Percentiles rank a stretch among this genome's conserved stretches.
phyloP scores from a whole-genome alignment of 2,329 filamentous ascomycete species.

The Xylariaceae sp. region DNA sequence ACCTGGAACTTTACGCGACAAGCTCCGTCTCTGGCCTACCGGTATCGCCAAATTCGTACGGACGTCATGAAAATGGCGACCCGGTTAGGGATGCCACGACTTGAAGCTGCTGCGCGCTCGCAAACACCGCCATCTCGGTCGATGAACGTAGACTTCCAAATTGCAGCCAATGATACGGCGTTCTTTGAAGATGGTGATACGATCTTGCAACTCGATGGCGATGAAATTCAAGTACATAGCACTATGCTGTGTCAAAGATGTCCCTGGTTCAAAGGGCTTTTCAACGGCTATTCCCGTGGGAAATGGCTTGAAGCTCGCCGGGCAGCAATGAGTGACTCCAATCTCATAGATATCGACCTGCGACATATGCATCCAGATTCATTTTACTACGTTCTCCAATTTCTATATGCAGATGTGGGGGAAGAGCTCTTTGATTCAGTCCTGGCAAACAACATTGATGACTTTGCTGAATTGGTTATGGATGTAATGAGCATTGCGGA shows the following conservation, averaged over 20 bases:
- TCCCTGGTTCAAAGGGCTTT: conserved; percentile 87
- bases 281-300: conserved; percentile 79
- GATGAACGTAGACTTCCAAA: conserved; percentile 63
- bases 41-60: conserved; percentile 72
- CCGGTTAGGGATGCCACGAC: conserved; percentile 59
- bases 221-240: conserved; percentile 70
- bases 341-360: conserved; percentile 67
- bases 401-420: conserved; percentile 79
- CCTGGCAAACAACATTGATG: conserved; percentile 64
- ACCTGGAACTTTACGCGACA: conserved; percentile 78
- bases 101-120: conserved; percentile 72
- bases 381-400: conserved; percentile 72
- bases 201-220: conserved; percentile 69
- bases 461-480: conserved; percentile 82
- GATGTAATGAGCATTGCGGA: conserved; percentile 88
- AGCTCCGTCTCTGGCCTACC: conserved; percentile 57
- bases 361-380: conserved; percentile 68
- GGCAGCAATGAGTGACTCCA: conserved; percentile 38
- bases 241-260: conserved; percentile 75
- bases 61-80: conserved; percentile 86
- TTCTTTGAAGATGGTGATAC: conserved; percentile 81
- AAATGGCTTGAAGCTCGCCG: conserved; percentile 73
- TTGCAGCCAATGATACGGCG: conserved; percentile 59
- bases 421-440: conserved; percentile 76
- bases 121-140: conserved; percentile 61